Conservation (phyloP, 129 eudicot species). For the Smallanthus sonchifolius region DNA sequence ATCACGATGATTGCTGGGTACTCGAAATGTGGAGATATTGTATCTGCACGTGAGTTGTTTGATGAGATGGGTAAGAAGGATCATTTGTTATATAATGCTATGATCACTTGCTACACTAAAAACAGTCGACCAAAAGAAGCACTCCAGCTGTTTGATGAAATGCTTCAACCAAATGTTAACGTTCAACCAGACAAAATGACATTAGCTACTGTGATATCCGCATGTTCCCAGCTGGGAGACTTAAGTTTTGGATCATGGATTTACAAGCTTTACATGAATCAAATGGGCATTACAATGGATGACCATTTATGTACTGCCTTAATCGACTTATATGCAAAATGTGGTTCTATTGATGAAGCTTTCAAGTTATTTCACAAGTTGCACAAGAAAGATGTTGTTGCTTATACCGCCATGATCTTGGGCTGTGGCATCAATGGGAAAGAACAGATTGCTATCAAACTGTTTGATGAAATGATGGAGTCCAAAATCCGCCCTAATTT, state of each 20-base stretch:
- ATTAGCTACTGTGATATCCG: slow-evolving; percentile 41
- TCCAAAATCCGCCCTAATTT: slow-evolving; percentile 36
- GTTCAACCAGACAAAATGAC: slow-evolving; percentile 45
- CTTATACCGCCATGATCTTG: slow-evolving; percentile 49
- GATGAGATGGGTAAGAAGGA: slow-evolving; percentile 24
- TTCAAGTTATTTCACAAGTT: slow-evolving; percentile 29
- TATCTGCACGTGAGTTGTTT: slow-evolving; percentile 28
- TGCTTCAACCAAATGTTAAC: slow-evolving; percentile 31
- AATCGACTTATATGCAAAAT: slow-evolving; percentile 47
- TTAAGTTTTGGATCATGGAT: slow-evolving; percentile 37
- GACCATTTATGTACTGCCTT: slow-evolving; percentile 46
- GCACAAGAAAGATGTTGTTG: slow-evolving; percentile 40
- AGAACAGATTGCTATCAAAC: slow-evolving; percentile 27
- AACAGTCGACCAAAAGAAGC: slow-evolving; percentile 45
- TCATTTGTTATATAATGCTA: slow-evolving; percentile 36
- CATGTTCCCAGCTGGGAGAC: slow-evolving; percentile 44
- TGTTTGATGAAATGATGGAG: slow-evolving; percentile 42
- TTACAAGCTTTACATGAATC: slow-evolving; percentile 21
- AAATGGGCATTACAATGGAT: slow-evolving; percentile 24
- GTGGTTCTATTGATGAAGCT: slow-evolving; percentile 46
- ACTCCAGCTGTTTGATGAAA: slow-evolving; percentile 32
- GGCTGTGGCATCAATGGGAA: slow-evolving; percentile 36
- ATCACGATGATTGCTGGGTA: slow-evolving; percentile 31
- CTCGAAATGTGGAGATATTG: slow-evolving; percentile 31
- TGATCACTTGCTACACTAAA: slow-evolving; percentile 49